Base-by-base conservation (phyloP, 2,329 filamentous ascomycete species). In the Xylaria sp. region DNA sequence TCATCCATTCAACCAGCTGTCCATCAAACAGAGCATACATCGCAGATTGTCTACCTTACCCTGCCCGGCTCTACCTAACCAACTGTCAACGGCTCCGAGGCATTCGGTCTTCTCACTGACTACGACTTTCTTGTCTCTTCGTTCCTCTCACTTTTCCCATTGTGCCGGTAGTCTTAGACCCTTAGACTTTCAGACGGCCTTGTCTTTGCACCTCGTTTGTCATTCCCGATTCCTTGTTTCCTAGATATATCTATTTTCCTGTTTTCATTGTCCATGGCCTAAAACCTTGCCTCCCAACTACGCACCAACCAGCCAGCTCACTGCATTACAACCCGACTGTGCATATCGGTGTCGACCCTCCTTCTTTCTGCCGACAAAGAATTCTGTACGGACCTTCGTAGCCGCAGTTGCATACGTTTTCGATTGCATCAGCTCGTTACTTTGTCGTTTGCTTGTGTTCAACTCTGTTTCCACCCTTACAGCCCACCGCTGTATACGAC, bases 401-500 rank as follows among this genome's bases (percentile, higher is more conserved):
- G 9, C 50, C n/a, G 28, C 39, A 18, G 48, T 48, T 32, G 39
- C 54, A 59, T 58, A 59, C 8, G 28, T 37, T 34, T 39, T 50
- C 50, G n/a, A 32, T 46, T 62, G 25, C 34, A 44, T 54, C 12
- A 52, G 23, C 50, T 51, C 61, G 23, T 55, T 55, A 18, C 32
- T 23, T 20, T 46, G 25, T 44, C 20, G 51, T 41, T 48, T 59
- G 59, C 41, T 20, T 54, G 25, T 44, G 20, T 63, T 20, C 13
- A 25, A 51, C 37, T 37, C 51, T n/a, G 20, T 65, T 63, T 37
- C 28, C 25, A 62, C 67, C 60, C 60, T 67, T 74, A 71, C 70
- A 70, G 61, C 65, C 67, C 66, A 44, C 73, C 73, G 69, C 66
- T 61, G 59, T 68, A 68, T 54, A 69, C 70, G 68, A 75, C 65